Conservation (phyloP, 1,284 basidiomycete species). For the Ustilago tritici region DNA sequence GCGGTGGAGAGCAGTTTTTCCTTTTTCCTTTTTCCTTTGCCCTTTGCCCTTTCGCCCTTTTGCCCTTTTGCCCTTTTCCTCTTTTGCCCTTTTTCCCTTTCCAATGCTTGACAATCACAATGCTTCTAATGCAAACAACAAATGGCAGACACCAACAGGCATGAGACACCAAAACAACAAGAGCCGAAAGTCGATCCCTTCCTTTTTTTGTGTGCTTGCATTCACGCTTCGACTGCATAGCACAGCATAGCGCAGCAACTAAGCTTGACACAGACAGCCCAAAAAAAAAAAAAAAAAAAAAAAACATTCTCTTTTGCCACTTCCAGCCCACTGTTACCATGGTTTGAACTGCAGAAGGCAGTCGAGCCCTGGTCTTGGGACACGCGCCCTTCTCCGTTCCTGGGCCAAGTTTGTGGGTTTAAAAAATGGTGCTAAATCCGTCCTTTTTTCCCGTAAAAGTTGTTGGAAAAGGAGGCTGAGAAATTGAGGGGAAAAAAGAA, state of each 20-base stretch:
- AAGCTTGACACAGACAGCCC: background rate
- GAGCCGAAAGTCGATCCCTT: background rate
- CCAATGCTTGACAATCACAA: too few species aligned
- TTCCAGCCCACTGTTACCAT: background rate
- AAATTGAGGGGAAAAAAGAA: too few species aligned
- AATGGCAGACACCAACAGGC: background rate
- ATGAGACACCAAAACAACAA: background rate
- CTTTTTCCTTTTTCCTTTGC: background rate
- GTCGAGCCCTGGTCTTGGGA: background rate
- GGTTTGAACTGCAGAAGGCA: too few species aligned
- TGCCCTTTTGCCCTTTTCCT: background rate
- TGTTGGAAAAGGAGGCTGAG: too few species aligned
- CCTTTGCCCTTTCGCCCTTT: background rate
- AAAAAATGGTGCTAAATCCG: background rate
- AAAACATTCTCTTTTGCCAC: too few species aligned
- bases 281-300: too few species aligned
- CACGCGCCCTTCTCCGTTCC: background rate
- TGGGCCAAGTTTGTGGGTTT: background rate
- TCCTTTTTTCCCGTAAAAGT: background rate
- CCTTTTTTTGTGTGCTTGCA: background rate
- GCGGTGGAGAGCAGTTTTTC: background rate
- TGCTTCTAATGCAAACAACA: background rate
- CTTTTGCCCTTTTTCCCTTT: background rate
- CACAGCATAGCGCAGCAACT: background rate
- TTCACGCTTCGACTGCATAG: background rate